Base-by-base conservation (phyloP, 2,329 filamentous ascomycete species). In the Cylindrodendrum hubeiense region DNA sequence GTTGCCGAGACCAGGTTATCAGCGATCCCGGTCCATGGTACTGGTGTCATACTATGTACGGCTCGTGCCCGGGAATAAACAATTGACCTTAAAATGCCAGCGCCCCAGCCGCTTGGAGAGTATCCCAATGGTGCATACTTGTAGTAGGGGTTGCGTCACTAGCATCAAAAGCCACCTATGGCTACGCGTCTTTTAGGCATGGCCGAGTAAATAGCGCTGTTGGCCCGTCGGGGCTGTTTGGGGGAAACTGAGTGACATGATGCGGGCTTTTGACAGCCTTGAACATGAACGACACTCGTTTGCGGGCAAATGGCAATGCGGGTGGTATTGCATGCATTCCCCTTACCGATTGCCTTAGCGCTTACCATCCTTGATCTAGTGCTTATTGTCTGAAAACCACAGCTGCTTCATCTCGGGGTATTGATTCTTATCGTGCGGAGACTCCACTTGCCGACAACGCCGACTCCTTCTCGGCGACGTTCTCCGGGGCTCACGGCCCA, bases 361-460 rank as follows among this genome's bases (percentile, higher is more conserved):
- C 52, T 55, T 55, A 46, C 37, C 21, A 15, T n/a, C 37, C 37
- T 30, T 39, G 34, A 30, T 10, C 8, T 55, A 55, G 52, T 55
- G 52, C 52, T 55, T 55, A 55, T 52, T 12, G 3, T 12, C 37
- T 39, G 15, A 13, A 10, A 4, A 12, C 21, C 2, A 50, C 17
- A 21, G 13, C 33, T n/a, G 47, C 24, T 39, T 30, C n/a, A 33
- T 22, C n/a, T 46, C 39, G 26, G 52, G 52, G 24, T 33, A 24
- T 39, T 15, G 52, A 28, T 55, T 33, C 39, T 34, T 13, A 33
- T 44, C 24, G 17, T 8, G 1, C 22, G 21, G 51, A 43, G 22
- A n/a, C 13, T 34, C 21, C 13, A n/a, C 30, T 17, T 47, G 21
- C 44, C 44, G 21, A 15, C 44, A 24, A 28, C 21, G 44, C 44